Conservation (phyloP, 768 basidiomycete species). For the Suillus subalutaceus region DNA sequence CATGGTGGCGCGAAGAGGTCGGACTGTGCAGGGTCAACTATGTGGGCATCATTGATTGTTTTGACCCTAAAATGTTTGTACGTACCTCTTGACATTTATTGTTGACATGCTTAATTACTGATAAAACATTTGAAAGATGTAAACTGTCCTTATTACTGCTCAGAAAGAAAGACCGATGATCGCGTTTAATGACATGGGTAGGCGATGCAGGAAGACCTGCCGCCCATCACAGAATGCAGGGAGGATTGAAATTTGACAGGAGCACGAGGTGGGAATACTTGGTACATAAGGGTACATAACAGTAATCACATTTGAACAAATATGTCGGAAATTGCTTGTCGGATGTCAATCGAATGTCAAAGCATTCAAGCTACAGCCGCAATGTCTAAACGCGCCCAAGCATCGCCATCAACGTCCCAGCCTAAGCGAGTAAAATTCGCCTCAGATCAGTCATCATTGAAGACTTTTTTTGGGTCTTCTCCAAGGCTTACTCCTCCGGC, state of each 20-base stretch:
- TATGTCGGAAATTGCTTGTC: slow-evolving; percentile 3
- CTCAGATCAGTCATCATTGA: slow-evolving; percentile 23
- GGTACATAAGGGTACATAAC: not conserved
- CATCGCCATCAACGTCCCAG: slow-evolving; percentile 10
- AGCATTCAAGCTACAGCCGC: not conserved
- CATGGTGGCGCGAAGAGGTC: slow-evolving; percentile 8
- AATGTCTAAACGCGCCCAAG: slow-evolving; percentile 18
- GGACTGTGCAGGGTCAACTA: slow-evolving; percentile 1
- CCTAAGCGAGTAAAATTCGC: slow-evolving; percentile 27
- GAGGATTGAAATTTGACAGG: slow-evolving; percentile 2
- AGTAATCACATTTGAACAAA: not conserved
- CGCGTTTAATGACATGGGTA: slow-evolving; percentile 3
- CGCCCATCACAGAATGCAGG: slow-evolving; percentile 6
- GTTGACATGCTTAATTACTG: not conserved
- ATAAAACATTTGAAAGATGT: not conserved
- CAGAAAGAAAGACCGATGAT: not conserved
- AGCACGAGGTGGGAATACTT: not conserved
- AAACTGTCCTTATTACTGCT: not conserved
- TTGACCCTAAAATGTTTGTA: not conserved
- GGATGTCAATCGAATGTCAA: slow-evolving; percentile 5
- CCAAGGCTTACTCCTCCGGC: not conserved
- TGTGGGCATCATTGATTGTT: not conserved
- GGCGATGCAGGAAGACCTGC: not conserved
- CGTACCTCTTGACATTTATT: not conserved
- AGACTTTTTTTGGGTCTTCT: slow-evolving; percentile 29